Percentiles rank a stretch among this genome's conserved stretches.
These are phyloP conservation scores for Xylariaceae sp. DNA, from an alignment of 2,329 filamentous ascomycete genomes.

Conservation along the genomic window DNA sequence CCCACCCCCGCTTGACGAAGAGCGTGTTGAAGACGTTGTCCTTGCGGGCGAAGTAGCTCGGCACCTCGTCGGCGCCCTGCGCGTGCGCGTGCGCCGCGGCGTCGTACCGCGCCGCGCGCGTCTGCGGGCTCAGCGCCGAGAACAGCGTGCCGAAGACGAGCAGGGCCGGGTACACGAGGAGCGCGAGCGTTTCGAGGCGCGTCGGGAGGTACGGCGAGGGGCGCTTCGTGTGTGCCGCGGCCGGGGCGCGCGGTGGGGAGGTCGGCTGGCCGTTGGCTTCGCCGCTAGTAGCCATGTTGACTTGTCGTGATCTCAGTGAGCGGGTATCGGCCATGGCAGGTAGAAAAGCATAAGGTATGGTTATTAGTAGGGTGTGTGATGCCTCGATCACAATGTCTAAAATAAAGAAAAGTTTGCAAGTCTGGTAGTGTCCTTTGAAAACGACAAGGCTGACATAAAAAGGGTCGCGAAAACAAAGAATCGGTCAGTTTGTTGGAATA, in stretches of 20 bases:
- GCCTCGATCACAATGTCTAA: neutral
- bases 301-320: conserved; percentile 30
- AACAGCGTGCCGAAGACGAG: conserved; percentile 83
- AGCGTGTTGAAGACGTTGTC: conserved; percentile 88
- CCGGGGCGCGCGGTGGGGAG: conserved; percentile 5
- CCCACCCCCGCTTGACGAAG: conserved; percentile 96
- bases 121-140: conserved; percentile 73
- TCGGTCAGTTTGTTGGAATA: neutral
- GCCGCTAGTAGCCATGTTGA: conserved; percentile 24
- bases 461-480: neutral
- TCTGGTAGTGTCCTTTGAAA: neutral
- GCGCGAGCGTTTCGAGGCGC: conserved; percentile 63
- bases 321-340: conserved; percentile 26
- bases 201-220: conserved; percentile 68
- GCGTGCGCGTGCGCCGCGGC: conserved; percentile 64
- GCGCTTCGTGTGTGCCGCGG: neutral
- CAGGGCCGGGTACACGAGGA: conserved; percentile 74
- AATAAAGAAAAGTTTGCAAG: neutral
- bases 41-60: conserved; percentile 92
- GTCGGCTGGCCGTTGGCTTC: conserved; percentile 15
- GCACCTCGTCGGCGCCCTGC: conserved; percentile 57
- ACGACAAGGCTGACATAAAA: neutral
- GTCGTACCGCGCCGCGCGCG: conserved; percentile 66
- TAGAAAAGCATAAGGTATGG: neutral
- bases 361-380: too few relatives aligned